A percentile compares a stretch with the other conserved stretches of the same genome.
Conservation (phyloP, 192 early-diverging fungal genomes). For the Coemansia sp. region DNA sequence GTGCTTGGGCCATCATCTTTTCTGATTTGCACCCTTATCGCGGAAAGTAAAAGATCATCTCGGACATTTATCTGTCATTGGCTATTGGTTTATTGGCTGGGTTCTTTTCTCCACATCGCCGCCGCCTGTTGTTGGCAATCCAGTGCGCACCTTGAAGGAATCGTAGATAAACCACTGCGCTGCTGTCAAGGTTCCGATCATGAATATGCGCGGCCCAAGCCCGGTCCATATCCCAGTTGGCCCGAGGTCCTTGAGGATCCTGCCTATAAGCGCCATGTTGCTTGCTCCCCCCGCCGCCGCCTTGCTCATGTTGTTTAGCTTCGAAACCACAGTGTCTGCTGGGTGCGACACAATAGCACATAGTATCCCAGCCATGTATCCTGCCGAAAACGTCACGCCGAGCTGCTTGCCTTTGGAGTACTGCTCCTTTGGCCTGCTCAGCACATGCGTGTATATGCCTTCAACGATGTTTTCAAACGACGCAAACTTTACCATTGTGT, state of each 20-base stretch:
- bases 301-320: constrained; percentile 66
- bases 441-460: constrained; percentile 62
- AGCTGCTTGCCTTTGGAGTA: constrained; percentile 75
- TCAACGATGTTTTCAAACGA: constrained; percentile 79
- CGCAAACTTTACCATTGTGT: constrained; percentile 86
- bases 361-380: constrained; percentile 86
- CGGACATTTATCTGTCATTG: neutral
- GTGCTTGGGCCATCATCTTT: constrained; percentile 28
- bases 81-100: constrained; percentile 22
- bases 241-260: constrained; percentile 67
- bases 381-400: constrained; percentile 79
- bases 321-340: constrained; percentile 80
- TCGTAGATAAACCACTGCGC: constrained; percentile 87
- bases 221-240: constrained; percentile 75
- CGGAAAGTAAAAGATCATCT: constrained; percentile 18
- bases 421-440: constrained; percentile 67
- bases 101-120: constrained; percentile 50
- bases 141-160: constrained; percentile 73
- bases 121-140: constrained; percentile 69
- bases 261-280: constrained; percentile 47
- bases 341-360: constrained; percentile 91
- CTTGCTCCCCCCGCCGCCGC: constrained; percentile 60
- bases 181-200: constrained; percentile 91
- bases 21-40: neutral
- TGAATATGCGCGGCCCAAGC: constrained; percentile 84